phyloP scores from a whole-genome alignment of 2,329 filamentous ascomycete genomes.

The Apiospora pterosperma region DNA sequence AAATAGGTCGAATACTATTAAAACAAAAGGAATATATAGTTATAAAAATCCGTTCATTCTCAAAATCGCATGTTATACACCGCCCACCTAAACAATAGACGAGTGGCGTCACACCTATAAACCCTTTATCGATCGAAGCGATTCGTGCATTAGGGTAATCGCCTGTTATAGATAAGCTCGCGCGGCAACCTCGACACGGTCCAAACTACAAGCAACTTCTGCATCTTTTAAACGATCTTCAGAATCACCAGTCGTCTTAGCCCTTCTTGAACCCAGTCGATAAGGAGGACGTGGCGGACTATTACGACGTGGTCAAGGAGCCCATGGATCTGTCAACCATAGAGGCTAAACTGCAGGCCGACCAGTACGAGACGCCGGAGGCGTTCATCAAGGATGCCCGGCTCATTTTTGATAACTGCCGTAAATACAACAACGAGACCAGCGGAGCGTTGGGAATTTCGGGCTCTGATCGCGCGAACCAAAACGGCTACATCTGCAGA shows the following conservation, averaged over 20 bases:
- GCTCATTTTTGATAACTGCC: slow-evolving; percentile 91
- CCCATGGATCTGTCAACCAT: slow-evolving; percentile 97
- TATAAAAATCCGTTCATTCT: slow-evolving; percentile 90
- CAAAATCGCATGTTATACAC: slow-evolving; percentile 84
- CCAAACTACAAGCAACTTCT: slow-evolving; percentile 94
- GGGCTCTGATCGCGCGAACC: no score
- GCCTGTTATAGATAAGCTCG: slow-evolving; percentile 94
- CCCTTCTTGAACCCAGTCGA: slow-evolving; percentile 94
- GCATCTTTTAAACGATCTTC: slow-evolving; percentile 88
- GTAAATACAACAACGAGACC: no score
- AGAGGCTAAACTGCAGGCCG: slow-evolving; percentile 91
- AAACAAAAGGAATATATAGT: slow-evolving; percentile 96
- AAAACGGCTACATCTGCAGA: no score
- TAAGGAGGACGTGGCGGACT: slow-evolving; percentile 91
- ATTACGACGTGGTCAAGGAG: slow-evolving; percentile 96
- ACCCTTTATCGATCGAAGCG: slow-evolving; percentile 81
- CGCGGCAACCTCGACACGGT: slow-evolving; percentile 94
- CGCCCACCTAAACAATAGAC: slow-evolving; percentile 82
- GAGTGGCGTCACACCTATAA: slow-evolving; percentile 69
- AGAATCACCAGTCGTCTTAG: slow-evolving; percentile 91
- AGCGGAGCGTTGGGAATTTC: no score
- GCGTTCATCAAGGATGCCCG: slow-evolving; percentile 88
- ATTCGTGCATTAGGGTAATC: slow-evolving; percentile 94
- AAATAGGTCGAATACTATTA: slow-evolving; percentile 86
- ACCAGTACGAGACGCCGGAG: slow-evolving; percentile 85